phyloP scores from a whole-genome alignment of 202 grass and related monocot genomes.

The Setaria viridis region DNA sequence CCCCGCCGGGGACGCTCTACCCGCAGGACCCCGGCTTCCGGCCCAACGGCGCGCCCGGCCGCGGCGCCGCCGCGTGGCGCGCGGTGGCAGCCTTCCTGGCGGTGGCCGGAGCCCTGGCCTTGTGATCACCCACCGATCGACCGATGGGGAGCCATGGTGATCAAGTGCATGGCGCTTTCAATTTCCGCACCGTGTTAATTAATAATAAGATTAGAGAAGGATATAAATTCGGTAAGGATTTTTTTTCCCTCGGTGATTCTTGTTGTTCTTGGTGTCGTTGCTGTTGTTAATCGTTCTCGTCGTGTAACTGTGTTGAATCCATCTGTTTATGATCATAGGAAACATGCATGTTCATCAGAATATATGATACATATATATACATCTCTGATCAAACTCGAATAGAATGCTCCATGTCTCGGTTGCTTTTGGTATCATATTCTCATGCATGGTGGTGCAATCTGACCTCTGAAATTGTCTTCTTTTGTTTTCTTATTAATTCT shows the following conservation, averaged over 20 bases:
- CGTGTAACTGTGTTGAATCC: slow-evolving; percentile 33
- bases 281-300: slow-evolving; percentile 24
- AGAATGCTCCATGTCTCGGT: slow-evolving; percentile 1
- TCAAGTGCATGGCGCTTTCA: slow-evolving; percentile 35
- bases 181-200: slow-evolving; percentile 30
- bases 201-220: slow-evolving; percentile 53
- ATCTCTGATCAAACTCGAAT: slow-evolving; percentile 35
- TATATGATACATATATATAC: slow-evolving; percentile 16
- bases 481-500: background rate
- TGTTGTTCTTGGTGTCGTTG: slow-evolving; percentile 33
- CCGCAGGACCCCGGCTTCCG: slow-evolving; percentile 67
- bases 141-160: background rate
- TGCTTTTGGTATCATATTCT: background rate
- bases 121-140: slow-evolving; percentile 40
- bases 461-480: background rate
- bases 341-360: background rate
- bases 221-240: slow-evolving; percentile 24
- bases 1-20: slow-evolving; percentile 68
- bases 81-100: background rate
- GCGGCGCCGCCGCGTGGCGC: background rate
- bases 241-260: slow-evolving; percentile 14
- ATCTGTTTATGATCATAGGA: slow-evolving; percentile 30
- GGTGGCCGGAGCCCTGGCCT: slow-evolving; percentile 36
- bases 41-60: slow-evolving; percentile 40
- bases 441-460: background rate